Percentiles rank a stretch among this genome's conserved stretches.
These are phyloP conservation scores for Coemansia sp. DNA, from an alignment of 192 early-diverging fungal species.

Conservation along the genomic window DNA sequence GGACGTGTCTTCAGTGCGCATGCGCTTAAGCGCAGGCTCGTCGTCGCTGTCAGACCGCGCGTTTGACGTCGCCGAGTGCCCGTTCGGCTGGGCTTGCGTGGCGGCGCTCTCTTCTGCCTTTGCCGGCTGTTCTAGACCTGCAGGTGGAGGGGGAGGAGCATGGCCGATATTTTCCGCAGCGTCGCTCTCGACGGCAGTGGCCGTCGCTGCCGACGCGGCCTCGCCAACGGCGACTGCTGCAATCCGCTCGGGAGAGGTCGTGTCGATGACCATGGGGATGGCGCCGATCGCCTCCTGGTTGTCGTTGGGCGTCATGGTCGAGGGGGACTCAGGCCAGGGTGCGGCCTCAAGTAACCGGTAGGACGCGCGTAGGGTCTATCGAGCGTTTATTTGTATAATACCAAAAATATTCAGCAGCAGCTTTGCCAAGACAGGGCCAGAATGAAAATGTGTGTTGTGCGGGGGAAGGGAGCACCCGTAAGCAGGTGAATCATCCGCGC, in stretches of 20 bases:
- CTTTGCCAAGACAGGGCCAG: too few relatives aligned
- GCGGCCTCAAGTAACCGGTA: neutral
- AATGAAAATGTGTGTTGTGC: neutral
- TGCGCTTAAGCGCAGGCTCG: slow-evolving; percentile 28
- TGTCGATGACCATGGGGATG: slow-evolving; percentile 21
- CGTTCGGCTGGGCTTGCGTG: slow-evolving; percentile 4
- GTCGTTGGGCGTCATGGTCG: slow-evolving; percentile 28
- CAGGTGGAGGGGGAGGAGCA: too few relatives aligned
- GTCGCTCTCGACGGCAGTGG: neutral
- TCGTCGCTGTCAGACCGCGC: neutral
- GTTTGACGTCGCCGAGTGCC: neutral
- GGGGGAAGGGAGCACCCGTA: neutral
- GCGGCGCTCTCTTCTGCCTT: neutral
- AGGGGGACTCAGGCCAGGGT: neutral
- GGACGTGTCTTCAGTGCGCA: slow-evolving; percentile 19
- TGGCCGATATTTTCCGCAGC: too few relatives aligned
- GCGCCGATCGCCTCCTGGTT: slow-evolving; percentile 9
- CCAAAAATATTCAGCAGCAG: neutral
- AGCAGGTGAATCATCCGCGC: neutral
- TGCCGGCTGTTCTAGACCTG: neutral
- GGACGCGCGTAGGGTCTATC: neutral
- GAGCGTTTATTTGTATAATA: neutral
- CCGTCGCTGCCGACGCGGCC: neutral
- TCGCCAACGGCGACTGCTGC: slow-evolving; percentile 12
- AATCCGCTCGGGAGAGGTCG: slow-evolving; percentile 31